phyloP scores from a whole-genome alignment of 108 stramenopile genomes.

The Craspedostauros australis region DNA sequence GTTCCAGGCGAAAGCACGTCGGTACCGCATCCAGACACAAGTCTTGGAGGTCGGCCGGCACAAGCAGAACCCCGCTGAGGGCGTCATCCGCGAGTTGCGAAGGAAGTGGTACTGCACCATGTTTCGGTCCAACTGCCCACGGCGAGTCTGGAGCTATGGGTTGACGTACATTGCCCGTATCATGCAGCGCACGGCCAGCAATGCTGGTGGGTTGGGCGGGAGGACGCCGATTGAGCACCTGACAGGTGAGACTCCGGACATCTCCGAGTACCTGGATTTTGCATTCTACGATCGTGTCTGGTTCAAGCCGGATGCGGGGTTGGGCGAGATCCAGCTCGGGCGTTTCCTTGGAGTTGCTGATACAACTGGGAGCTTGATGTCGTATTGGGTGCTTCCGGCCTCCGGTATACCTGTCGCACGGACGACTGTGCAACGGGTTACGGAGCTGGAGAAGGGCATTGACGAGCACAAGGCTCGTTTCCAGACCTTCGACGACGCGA shows the following conservation, averaged over 20 bases:
- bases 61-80: conserved; percentile 15
- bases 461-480: background rate
- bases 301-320: conserved; percentile 15
- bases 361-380: conserved; percentile 19
- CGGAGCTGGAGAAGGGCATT: conserved; percentile 1
- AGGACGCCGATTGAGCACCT: conserved; percentile 9
- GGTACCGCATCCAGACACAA: too few species aligned
- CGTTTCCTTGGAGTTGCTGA: conserved; percentile 24
- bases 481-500: conserved; percentile 2
- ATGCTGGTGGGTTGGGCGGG: background rate
- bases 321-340: conserved; percentile 3
- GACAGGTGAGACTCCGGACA: conserved; percentile 31
- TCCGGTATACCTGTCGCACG: conserved; percentile 11
- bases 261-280: conserved; percentile 36
- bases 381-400: conserved; percentile 14
- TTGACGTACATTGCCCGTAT: conserved; percentile 9
- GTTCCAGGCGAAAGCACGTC: too few species aligned
- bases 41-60: too few species aligned
- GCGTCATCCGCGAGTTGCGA: conserved; percentile 13
- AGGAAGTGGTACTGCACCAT: conserved; percentile 3
- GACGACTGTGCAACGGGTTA: conserved; percentile 21
- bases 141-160: conserved; percentile 25
- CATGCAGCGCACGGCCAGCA: conserved; percentile 4
- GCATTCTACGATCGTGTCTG: conserved; percentile 31
- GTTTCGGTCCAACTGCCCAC: conserved; percentile 1